These are phyloP conservation scores for Penicilliopsis zonata DNA, from an alignment of 495 filamentous ascomycete genomes.

Conservation along the genomic window DNA sequence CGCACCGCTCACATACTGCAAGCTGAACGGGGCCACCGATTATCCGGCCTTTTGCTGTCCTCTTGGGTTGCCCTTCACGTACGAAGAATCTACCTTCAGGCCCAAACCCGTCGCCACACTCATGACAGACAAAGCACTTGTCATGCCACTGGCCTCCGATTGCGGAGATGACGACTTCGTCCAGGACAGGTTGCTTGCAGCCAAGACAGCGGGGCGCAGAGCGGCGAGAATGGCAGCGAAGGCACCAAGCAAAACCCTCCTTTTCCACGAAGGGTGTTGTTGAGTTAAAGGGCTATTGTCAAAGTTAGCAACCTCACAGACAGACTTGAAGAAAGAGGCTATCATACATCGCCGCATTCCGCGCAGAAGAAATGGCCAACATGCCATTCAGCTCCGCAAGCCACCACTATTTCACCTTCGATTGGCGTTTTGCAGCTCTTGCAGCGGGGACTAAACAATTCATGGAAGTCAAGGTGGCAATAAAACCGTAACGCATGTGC, in stretches of 20 bases:
- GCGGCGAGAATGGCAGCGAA: conserved; percentile 81
- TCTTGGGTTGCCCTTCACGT: conserved; percentile 41
- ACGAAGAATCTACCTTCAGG: conserved; percentile 54
- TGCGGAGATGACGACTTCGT: conserved; percentile 75
- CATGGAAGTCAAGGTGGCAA: conserved; percentile 97
- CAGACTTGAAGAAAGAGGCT: background rate
- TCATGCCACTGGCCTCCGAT: conserved; percentile 92
- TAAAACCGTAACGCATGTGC: conserved; percentile 65
- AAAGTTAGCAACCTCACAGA: conserved; percentile 3
- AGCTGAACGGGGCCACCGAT: conserved; percentile 34
- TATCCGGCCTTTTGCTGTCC: conserved; percentile 35
- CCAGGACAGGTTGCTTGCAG: conserved; percentile 74
- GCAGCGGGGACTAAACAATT: conserved; percentile 83
- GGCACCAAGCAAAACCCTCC: conserved; percentile 98
- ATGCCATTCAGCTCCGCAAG: conserved; percentile 91
- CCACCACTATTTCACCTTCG: conserved; percentile 86
- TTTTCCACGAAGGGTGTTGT: conserved; percentile 89
- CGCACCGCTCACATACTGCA: conserved; percentile 53
- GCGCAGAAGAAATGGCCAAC: conserved; percentile 99
- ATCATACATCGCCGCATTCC: conserved; percentile 78
- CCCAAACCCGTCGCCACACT: conserved; percentile 48
- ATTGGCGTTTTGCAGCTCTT: conserved; percentile 98
- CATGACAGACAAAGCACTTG: conserved; percentile 76
- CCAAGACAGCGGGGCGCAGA: conserved; percentile 79
- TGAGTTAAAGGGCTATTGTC: conserved; percentile 56